Conservation (phyloP, 768 basidiomycete species). For the Boletus huronensis region DNA sequence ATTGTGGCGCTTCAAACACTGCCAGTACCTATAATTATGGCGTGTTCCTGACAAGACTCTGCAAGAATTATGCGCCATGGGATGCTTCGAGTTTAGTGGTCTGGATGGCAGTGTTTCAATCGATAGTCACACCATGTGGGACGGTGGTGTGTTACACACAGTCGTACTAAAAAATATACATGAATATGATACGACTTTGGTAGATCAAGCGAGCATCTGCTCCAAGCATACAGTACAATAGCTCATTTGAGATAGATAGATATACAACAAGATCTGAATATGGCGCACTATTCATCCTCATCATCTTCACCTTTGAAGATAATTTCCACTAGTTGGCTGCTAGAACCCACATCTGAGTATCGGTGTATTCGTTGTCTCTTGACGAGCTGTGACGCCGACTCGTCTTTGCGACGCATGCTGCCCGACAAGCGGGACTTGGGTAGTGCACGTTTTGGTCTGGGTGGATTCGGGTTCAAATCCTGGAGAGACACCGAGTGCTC, state of each 20-base stretch:
- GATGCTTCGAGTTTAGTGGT: no score
- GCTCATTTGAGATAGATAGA: background rate
- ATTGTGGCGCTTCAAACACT: background rate
- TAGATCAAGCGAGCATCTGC: background rate
- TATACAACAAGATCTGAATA: background rate
- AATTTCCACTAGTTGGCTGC: background rate
- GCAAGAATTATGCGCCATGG: background rate
- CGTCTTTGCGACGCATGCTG: slow-evolving; percentile 2
- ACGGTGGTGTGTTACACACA: background rate
- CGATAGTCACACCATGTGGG: background rate
- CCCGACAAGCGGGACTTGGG: slow-evolving; percentile 21
- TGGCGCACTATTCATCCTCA: slow-evolving; percentile 8
- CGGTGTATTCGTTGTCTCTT: slow-evolving; percentile 28
- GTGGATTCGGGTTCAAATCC: background rate
- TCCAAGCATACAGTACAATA: background rate
- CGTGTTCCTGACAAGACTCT: background rate
- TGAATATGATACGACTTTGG: background rate
- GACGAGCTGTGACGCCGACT: background rate
- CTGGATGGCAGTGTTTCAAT: background rate
- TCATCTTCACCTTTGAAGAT: slow-evolving; percentile 15
- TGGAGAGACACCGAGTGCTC: slow-evolving; percentile 17
- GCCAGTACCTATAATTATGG: background rate
- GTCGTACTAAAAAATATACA: slow-evolving; percentile 8
- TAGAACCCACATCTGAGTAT: slow-evolving; percentile 15
- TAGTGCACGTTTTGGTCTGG: slow-evolving; percentile 28